Percentiles rank a stretch among this genome's conserved stretches.
Conservation (phyloP, 176 grass and related monocot genomes). For the Hyparrhenia diplandra region DNA sequence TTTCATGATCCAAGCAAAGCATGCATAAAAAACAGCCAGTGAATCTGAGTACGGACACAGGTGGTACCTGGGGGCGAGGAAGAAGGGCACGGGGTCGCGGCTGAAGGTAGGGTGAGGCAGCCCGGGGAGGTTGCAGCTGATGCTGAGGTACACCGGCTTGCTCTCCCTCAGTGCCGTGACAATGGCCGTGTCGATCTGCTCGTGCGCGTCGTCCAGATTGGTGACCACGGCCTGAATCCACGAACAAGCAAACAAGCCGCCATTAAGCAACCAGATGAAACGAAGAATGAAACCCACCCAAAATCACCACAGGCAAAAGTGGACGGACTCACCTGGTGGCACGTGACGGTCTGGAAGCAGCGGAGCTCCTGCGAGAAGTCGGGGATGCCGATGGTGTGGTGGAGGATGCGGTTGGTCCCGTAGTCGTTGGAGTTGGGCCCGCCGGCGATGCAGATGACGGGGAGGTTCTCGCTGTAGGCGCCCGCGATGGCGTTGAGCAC, state of each 20-base stretch:
- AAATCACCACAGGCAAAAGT: neutral
- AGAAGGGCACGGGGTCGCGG: conserved; percentile 74
- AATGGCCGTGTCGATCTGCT: conserved; percentile 89
- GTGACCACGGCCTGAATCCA: conserved; percentile 63
- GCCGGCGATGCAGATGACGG: conserved; percentile 81
- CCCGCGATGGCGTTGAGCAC: conserved; percentile 90
- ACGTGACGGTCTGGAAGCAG: conserved; percentile 86
- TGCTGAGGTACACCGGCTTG: conserved; percentile 89
- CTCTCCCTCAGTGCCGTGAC: conserved; percentile 75
- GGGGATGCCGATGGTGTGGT: conserved; percentile 87
- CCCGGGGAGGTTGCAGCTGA: conserved; percentile 76
- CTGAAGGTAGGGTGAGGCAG: conserved; percentile 76
- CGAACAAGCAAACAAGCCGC: neutral
- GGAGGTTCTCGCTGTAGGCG: conserved; percentile 95
- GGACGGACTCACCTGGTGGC: conserved; percentile 45
- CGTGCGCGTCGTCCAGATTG: conserved; percentile 77
- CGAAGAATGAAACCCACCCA: neutral
- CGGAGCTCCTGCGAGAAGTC: conserved; percentile 88
- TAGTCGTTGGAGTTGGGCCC: conserved; percentile 91
- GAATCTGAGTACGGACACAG: neutral
- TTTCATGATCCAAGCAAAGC: neutral
- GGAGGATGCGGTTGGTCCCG: conserved; percentile 85
- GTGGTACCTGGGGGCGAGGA: conserved; percentile 52
- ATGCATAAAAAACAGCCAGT: neutral
- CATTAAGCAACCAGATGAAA: neutral